These are phyloP conservation scores for Achaetomiella virescens DNA, from an alignment of 495 filamentous ascomycete species.

Conservation along the genomic window DNA sequence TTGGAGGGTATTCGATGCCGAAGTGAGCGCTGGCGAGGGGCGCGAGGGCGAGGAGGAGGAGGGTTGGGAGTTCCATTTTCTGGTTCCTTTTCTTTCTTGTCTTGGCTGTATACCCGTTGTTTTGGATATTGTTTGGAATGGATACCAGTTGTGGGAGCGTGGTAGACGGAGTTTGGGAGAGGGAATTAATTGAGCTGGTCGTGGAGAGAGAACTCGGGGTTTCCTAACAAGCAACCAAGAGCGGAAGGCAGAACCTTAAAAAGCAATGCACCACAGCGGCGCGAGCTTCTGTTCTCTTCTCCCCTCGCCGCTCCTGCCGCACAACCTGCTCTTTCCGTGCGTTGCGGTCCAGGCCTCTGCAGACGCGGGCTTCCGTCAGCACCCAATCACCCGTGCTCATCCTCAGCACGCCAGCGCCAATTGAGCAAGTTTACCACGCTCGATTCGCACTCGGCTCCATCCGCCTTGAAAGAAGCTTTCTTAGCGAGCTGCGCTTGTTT, in stretches of 20 bases:
- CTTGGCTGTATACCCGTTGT: neutral
- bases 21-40: constrained; percentile 51
- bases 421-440: neutral
- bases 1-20: constrained; percentile 48
- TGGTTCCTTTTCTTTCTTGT: neutral
- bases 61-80: constrained; percentile 29
- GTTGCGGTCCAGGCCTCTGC: neutral
- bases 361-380: neutral
- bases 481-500: too few relatives aligned
- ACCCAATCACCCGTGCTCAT: neutral
- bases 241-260: too few relatives aligned
- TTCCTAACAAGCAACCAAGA: too few relatives aligned
- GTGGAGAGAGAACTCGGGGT: too few relatives aligned
- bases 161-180: too few relatives aligned
- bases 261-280: neutral
- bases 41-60: constrained; percentile 31
- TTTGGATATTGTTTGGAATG: too few relatives aligned
- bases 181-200: too few relatives aligned
- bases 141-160: too few relatives aligned
- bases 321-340: neutral
- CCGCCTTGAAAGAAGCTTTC: too few relatives aligned
- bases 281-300: neutral
- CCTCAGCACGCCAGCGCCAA: neutral
- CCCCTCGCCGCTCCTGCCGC: neutral
- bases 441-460: neutral